Evolutionary conservation across 176 grass and related monocot genomes (phyloP).

Genomic region (Bothriochloa decipiens): DNA sequence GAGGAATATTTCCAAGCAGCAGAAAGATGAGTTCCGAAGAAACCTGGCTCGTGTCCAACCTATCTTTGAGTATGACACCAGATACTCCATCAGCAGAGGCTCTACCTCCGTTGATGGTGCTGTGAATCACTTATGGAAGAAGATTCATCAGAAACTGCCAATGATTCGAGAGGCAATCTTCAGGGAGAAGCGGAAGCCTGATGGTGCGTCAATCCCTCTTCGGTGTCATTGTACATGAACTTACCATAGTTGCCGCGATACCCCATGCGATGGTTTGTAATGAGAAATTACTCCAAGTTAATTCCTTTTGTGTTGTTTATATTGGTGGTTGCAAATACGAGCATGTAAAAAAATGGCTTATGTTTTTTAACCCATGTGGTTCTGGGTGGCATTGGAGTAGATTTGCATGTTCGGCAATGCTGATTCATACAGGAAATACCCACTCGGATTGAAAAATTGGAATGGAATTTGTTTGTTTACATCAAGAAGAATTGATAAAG

Average conservation of each 20-base stretch:
- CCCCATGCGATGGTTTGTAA: not conserved
- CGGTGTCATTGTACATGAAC: conserved; percentile 86
- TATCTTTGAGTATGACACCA: conserved; percentile 68
- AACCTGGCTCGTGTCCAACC: conserved; percentile 65
- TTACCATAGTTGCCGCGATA: not conserved
- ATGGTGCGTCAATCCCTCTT: conserved; percentile 53
- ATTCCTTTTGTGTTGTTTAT: not conserved
- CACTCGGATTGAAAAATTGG: not conserved
- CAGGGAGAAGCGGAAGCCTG: conserved; percentile 66
- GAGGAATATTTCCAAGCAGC: conserved; percentile 57
- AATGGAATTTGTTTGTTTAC: not conserved
- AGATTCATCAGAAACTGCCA: conserved; percentile 69
- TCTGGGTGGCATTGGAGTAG: not conserved
- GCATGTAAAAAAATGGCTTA: not conserved
- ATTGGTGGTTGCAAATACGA: conserved; percentile 31
- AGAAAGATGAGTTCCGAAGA: conserved; percentile 62
- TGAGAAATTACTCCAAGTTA: not conserved
- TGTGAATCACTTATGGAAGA: conserved; percentile 83
- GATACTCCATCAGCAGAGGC: conserved; percentile 35
- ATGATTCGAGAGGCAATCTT: conserved; percentile 58
- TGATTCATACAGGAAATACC: not conserved
- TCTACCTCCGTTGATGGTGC: conserved; percentile 45
- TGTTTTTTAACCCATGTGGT: not conserved
- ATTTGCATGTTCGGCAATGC: not conserved
- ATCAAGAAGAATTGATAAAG: not conserved